Base-by-base conservation (phyloP, 148 eudicot genomes). In the Pouteria glomerata region DNA sequence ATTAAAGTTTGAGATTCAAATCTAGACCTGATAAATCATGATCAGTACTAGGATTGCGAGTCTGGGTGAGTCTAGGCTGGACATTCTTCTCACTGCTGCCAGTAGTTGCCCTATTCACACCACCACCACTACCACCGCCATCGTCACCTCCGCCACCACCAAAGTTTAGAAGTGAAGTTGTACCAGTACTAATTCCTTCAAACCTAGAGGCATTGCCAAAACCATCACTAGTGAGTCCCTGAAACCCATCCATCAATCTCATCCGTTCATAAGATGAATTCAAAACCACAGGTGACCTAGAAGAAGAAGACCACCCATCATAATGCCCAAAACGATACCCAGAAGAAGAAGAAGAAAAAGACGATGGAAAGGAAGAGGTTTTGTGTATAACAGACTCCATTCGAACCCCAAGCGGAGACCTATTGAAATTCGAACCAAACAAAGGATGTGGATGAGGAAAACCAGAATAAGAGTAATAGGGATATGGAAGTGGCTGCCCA, bases 1-100 rank as follows among this genome's bases (percentile, higher is more conserved):
- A 33, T 39, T 41, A 70, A 57, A 70, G 73, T 30, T 42, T 70
- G 30, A 70, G 61, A 57, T 16, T 70, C 63, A 70, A 57, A 57
- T 70, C 73, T 8, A 70, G 65, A 0, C 24, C 73, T 1, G 63
- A 26, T 29, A 52, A 34, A 13, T 57, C 73, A n/a, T 3, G 14
- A 30, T 24, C 12, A 39, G 26, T 27, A 37, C 39, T 23, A 19
- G 11, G 6, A 14, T 52, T 33, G n/a, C 15, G 7, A 5, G n/a
- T n/a, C n/a, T 13, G 1, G 12, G 19, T 65, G 13, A 34, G n/a
- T 41, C 6, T 7, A 3, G 50, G 42, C 42, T 42, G 33, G 15
- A 33, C 16, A 34, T 12, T 53, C 16, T 21, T 29, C 18, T 48
- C 15, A 58, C 13, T 35, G 10, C 14, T 29, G 14, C 19, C 15